These are phyloP conservation scores for Lotmaria passim DNA, from an alignment of 208 protist genomes.

Conservation along the genomic window DNA sequence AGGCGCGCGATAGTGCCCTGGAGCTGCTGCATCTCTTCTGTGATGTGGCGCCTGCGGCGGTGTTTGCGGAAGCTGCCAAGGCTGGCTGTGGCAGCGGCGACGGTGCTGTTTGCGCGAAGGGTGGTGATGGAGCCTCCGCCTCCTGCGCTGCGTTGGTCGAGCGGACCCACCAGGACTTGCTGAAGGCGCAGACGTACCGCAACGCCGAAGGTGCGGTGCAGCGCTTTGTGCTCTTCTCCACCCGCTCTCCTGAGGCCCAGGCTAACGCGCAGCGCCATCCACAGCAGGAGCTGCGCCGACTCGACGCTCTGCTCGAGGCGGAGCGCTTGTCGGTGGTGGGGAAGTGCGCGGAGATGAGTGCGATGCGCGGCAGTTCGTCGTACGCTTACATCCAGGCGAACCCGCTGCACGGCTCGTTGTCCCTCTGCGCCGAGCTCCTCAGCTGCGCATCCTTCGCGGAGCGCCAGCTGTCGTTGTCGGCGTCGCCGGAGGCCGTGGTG, in stretches of 20 bases:
- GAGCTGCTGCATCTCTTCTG: slow-evolving; percentile 60
- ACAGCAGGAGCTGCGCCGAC: slow-evolving; percentile 27
- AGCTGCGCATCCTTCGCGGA: slow-evolving; percentile 11
- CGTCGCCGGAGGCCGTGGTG: background rate
- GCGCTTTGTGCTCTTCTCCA: slow-evolving; percentile 54
- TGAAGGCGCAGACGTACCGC: slow-evolving; percentile 56
- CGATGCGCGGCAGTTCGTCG: slow-evolving; percentile 36
- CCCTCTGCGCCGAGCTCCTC: slow-evolving; percentile 68
- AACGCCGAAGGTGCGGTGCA: slow-evolving; percentile 73
- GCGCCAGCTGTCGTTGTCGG: background rate
- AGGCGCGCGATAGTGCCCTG: slow-evolving; percentile 51
- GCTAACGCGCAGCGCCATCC: slow-evolving; percentile 14
- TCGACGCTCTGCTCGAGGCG: slow-evolving; percentile 15
- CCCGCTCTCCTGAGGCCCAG: slow-evolving; percentile 13
- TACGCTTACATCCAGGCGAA: slow-evolving; percentile 61
- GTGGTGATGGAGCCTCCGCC: no score
- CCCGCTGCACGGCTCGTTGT: slow-evolving; percentile 75
- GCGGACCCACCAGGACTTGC: slow-evolving; percentile 36
- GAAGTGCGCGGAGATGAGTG: slow-evolving; percentile 38
- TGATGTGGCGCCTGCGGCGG: slow-evolving; percentile 32
- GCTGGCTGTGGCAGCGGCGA: background rate
- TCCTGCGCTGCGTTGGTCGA: background rate
- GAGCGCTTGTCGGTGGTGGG: slow-evolving; percentile 33
- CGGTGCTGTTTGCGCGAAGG: no score
- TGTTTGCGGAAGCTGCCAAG: slow-evolving; percentile 33